Conservation (phyloP, 2,329 filamentous ascomycete species). For the Juglanconis juglandina region DNA sequence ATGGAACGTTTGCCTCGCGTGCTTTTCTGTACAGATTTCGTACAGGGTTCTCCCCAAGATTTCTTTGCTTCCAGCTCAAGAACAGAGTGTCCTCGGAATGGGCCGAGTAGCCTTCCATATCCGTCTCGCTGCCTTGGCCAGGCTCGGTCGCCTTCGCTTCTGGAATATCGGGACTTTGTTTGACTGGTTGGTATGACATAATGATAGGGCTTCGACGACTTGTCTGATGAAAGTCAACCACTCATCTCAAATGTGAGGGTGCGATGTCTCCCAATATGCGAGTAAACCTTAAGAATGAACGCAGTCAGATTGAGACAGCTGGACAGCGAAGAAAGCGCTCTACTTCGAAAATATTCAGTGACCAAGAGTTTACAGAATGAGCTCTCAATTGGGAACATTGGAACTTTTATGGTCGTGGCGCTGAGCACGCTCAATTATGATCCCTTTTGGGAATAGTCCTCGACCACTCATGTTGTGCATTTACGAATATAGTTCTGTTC, state of each 20-base stretch:
- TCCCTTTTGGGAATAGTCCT: neutral
- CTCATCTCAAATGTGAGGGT: too few species aligned
- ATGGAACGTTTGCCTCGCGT: neutral
- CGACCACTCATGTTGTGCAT: too few species aligned
- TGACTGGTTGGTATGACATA: slow-evolving; percentile 5
- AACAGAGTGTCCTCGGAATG: neutral
- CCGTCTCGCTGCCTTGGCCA: slow-evolving; percentile 3
- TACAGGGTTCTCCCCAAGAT: neutral
- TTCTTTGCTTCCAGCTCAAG: neutral
- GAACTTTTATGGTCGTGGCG: too few species aligned
- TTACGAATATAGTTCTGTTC: too few species aligned
- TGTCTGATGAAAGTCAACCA: too few species aligned
- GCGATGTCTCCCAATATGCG: too few species aligned
- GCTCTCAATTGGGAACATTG: too few species aligned
- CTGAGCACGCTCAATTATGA: neutral
- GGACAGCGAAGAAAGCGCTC: too few species aligned
- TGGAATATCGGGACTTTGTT: neutral
- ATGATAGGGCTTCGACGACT: neutral
- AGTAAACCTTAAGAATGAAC: too few species aligned
- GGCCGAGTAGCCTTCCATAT: neutral
- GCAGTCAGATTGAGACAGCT: too few species aligned
- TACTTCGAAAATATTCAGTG: too few species aligned
- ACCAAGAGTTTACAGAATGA: too few species aligned
- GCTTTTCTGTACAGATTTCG: slow-evolving; percentile 1
- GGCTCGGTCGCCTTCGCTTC: slow-evolving; percentile 4